These are phyloP conservation scores for Leccinum truebloodii DNA, from an alignment of 768 basidiomycete genomes.

Conservation along the genomic window DNA sequence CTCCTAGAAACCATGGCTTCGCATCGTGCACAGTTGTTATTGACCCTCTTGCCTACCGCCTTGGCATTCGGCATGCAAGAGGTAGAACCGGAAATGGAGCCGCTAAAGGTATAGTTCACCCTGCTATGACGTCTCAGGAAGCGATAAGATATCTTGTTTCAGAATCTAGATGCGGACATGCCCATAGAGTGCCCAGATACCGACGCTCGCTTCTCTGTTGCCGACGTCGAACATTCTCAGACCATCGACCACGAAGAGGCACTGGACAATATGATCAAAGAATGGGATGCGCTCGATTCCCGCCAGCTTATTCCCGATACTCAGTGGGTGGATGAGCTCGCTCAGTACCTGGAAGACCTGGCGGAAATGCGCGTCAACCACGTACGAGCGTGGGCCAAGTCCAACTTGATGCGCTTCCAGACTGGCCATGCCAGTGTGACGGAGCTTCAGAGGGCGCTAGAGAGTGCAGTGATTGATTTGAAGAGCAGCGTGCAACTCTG, in stretches of 20 bases:
- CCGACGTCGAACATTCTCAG: constrained; percentile 15
- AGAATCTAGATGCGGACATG: constrained; percentile 58
- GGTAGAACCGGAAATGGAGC: constrained; percentile 44
- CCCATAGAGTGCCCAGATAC: constrained; percentile 41
- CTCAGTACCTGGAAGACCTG: constrained; percentile 41
- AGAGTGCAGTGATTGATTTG: constrained; percentile 46
- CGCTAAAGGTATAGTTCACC: constrained; percentile 44
- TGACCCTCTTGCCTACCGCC: constrained; percentile 45
- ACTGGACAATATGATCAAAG: constrained; percentile 19
- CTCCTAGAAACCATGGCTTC: constrained; percentile 46
- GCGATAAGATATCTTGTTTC: neutral
- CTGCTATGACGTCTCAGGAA: neutral
- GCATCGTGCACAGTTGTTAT: constrained; percentile 45
- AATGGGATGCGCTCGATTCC: constrained; percentile 33
- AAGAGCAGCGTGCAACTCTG: constrained; percentile 53
- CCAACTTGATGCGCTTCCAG: constrained; percentile 52
- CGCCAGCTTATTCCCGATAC: constrained; percentile 41
- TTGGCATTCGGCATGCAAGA: constrained; percentile 51
- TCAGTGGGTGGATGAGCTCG: constrained; percentile 44
- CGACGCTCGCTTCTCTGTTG: constrained; percentile 37
- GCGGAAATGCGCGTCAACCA: constrained; percentile 46
- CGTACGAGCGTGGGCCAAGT: constrained; percentile 51
- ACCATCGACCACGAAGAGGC: constrained; percentile 11
- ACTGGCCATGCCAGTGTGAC: constrained; percentile 45
- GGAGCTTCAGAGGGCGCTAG: constrained; percentile 44